Percentiles rank a stretch among this genome's conserved stretches.
Evolutionary conservation across 2,329 filamentous ascomycete species (phyloP).

Genomic region (Apiospora rasikravindrae): DNA sequence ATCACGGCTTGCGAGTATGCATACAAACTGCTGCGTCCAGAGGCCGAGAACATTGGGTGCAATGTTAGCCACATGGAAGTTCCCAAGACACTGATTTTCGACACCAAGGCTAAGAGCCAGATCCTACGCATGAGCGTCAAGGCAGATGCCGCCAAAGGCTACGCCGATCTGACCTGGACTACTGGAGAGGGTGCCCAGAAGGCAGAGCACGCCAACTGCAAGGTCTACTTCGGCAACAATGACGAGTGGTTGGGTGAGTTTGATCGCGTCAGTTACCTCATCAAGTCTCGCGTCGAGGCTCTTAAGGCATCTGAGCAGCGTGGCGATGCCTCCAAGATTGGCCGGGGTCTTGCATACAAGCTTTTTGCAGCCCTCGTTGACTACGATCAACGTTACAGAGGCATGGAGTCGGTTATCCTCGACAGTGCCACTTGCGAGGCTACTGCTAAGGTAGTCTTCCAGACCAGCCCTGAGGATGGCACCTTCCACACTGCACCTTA

Average conservation of each 20-base stretch:
- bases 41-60: conserved; percentile 59
- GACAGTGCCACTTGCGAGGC: conserved; percentile 57
- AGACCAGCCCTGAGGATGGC: conserved; percentile 53
- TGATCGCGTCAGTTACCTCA: conserved; percentile 70
- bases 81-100: conserved; percentile 70
- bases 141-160: conserved; percentile 60
- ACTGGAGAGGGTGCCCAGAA: conserved; percentile 64
- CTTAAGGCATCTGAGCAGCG: conserved; percentile 65
- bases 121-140: conserved; percentile 65
- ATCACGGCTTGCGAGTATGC: conserved; percentile 69
- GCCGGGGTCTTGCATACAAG: conserved; percentile 80
- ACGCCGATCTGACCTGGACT: conserved; percentile 62
- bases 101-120: conserved; percentile 53
- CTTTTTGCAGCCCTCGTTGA: conserved; percentile 63
- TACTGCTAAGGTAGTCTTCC: conserved; percentile 57
- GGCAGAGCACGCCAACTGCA: conserved; percentile 66
- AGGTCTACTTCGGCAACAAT: conserved; percentile 65
- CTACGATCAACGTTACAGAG: conserved; percentile 58
- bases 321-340: conserved; percentile 73
- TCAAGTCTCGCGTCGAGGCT: conserved; percentile 65
- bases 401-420: conserved; percentile 64
- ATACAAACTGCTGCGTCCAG: conserved; percentile 66
- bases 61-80: conserved; percentile 73
- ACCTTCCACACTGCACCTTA: conserved; percentile 61
- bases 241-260: conserved; percentile 69